A percentile compares a stretch with the other conserved stretches of the same genome.
Conservation (phyloP, 2,329 filamentous ascomycete genomes). For the Fusarium albosuccineum region DNA sequence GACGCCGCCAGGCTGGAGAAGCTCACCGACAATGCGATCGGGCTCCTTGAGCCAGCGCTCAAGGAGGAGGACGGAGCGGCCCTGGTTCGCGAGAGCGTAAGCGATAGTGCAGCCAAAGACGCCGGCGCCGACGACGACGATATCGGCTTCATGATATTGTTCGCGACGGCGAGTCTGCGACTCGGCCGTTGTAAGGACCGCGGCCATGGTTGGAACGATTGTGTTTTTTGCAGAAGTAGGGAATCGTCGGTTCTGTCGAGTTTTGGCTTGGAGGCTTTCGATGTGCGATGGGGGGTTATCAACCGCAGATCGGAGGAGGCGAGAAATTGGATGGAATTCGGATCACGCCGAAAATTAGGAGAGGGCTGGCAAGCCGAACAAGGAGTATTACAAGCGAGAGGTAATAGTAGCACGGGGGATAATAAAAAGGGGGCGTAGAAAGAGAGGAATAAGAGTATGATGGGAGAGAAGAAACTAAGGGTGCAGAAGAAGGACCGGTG, state of each 20-base stretch:
- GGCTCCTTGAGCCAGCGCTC: slow-evolving; percentile 93
- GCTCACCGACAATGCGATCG: slow-evolving; percentile 94
- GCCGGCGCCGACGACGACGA: slow-evolving; percentile 93
- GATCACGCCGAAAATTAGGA: slow-evolving; percentile 29
- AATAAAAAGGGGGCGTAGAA: background rate
- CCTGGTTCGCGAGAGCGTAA: slow-evolving; percentile 86
- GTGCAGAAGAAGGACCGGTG: slow-evolving; percentile 12
- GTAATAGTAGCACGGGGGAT: slow-evolving; percentile 2
- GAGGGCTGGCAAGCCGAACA: slow-evolving; percentile 3
- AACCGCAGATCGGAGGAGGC: slow-evolving; percentile 30
- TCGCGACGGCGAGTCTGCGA: slow-evolving; percentile 63
- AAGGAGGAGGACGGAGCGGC: slow-evolving; percentile 88
- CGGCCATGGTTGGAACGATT: slow-evolving; percentile 48
- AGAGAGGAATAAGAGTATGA: slow-evolving; percentile 4
- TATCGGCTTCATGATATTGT: slow-evolving; percentile 76
- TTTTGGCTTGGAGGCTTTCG: slow-evolving; percentile 21
- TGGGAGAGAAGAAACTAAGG: slow-evolving; percentile 8
- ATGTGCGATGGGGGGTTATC: slow-evolving; percentile 35
- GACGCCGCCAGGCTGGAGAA: slow-evolving; percentile 93
- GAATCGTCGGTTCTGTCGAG: slow-evolving; percentile 16
- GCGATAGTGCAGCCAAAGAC: slow-evolving; percentile 90
- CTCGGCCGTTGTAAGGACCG: slow-evolving; percentile 52
- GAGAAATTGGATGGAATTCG: slow-evolving; percentile 41
- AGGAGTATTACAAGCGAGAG: background rate
- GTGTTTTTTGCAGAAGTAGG: slow-evolving; percentile 15